phyloP scores from a whole-genome alignment of 371 early-diverging fungal species.

The Mortierella sp. region DNA sequence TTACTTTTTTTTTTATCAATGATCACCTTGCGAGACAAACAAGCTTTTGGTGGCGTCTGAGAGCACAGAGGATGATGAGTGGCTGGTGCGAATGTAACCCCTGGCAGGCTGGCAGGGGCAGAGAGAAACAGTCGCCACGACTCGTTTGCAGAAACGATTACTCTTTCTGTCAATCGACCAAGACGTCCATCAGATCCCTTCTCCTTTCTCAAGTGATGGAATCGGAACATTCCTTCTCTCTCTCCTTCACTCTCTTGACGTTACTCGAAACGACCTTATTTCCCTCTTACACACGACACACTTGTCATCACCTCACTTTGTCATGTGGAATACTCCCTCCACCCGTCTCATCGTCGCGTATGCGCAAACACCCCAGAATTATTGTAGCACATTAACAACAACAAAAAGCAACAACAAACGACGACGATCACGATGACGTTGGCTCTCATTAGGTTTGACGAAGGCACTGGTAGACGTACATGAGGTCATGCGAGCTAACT shows the following conservation, averaged over 20 bases:
- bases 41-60: too few relatives aligned
- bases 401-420: neutral
- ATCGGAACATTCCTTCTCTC: conserved; percentile 7
- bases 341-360: neutral
- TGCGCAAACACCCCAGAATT: conserved; percentile 4
- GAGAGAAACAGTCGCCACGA: too few relatives aligned
- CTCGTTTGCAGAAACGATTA: neutral
- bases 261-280: neutral
- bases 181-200: neutral
- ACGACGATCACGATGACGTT: neutral
- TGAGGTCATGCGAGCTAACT: neutral
- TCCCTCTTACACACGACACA: neutral
- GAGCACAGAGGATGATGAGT: too few relatives aligned
- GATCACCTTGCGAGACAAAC: too few relatives aligned
- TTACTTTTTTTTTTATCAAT: too few relatives aligned
- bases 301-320: neutral
- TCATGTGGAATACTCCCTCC: conserved; percentile 10
- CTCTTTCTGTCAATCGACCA: neutral
- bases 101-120: too few relatives aligned
- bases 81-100: too few relatives aligned
- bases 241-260: neutral
- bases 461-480: neutral
- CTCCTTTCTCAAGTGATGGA: neutral
- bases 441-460: neutral
- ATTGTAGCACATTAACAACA: neutral